Evolutionary conservation across 2,329 filamentous ascomycete genomes (phyloP).

Genomic region (Exophiala alcalophila): DNA sequence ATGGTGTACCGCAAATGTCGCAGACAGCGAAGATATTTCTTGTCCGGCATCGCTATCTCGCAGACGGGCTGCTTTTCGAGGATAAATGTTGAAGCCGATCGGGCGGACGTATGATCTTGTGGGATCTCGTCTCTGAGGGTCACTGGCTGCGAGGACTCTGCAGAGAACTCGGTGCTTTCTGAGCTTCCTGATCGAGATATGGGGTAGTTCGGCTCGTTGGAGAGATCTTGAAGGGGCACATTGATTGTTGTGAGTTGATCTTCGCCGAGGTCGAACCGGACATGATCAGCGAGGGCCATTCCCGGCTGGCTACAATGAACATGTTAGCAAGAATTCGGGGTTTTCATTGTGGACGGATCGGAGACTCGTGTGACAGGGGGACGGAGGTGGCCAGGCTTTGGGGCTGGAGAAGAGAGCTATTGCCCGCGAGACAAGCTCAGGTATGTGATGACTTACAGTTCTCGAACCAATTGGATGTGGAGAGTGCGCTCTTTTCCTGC

Average conservation of each 20-base stretch:
- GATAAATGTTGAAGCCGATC: constrained; percentile 19
- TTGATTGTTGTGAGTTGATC: neutral
- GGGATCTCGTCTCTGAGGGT: neutral
- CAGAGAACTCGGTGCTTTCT: constrained; percentile 6
- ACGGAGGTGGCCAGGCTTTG: no score
- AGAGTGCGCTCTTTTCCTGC: no score
- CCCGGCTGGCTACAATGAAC: neutral
- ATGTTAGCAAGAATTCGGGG: neutral
- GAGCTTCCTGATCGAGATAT: constrained; percentile 7
- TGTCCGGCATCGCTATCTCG: constrained; percentile 25
- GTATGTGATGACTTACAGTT: no score
- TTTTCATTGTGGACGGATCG: no score
- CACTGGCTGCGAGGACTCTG: neutral
- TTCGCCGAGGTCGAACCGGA: neutral
- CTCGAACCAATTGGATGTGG: no score
- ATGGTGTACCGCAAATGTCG: constrained; percentile 38
- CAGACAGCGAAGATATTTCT: constrained; percentile 31
- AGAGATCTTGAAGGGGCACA: neutral
- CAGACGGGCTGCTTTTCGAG: constrained; percentile 23
- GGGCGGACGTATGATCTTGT: constrained; percentile 19
- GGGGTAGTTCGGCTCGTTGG: constrained; percentile 3
- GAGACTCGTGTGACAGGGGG: no score
- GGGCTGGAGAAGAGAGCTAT: no score
- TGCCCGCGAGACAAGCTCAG: no score
- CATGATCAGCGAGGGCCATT: constrained; percentile 1